Evolutionary conservation across 2,329 filamentous ascomycete species (phyloP).

Genomic region (Xylariomycetidae sp.): DNA sequence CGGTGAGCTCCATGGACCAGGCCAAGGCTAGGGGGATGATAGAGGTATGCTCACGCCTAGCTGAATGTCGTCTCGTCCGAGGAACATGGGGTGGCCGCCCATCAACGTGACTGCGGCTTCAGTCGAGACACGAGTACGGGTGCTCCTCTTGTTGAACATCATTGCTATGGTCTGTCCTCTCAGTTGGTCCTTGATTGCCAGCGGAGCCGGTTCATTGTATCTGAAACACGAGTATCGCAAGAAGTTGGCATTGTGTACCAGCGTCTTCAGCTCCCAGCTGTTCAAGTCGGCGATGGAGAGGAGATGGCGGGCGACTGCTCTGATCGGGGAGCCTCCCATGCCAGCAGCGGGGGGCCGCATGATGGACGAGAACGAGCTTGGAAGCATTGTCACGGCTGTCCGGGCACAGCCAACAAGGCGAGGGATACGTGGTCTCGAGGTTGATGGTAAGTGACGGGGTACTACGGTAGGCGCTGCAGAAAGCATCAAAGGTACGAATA

Average conservation of each 20-base stretch:
- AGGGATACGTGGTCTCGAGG: too few relatives aligned
- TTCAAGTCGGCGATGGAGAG: constrained; percentile 86
- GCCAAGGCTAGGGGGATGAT: constrained; percentile 2
- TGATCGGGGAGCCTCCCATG: constrained; percentile 9
- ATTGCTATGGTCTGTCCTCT: constrained; percentile 79
- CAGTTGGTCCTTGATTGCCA: constrained; percentile 55
- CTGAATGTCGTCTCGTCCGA: constrained; percentile 94
- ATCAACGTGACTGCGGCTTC: constrained; percentile 84
- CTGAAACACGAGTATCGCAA: too few relatives aligned
- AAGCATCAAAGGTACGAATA: too few relatives aligned
- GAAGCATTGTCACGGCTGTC: not conserved
- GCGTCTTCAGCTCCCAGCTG: constrained; percentile 68
- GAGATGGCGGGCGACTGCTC: constrained; percentile 64
- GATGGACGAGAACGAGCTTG: constrained; percentile 5
- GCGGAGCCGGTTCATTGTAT: constrained; percentile 63
- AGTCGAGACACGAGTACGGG: constrained; percentile 86
- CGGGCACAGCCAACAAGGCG: too few relatives aligned
- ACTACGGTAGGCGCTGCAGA: too few relatives aligned
- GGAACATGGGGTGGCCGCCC: constrained; percentile 92
- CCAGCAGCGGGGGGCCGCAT: constrained; percentile 20
- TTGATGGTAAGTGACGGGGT: too few relatives aligned
- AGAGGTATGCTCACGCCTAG: constrained; percentile 58
- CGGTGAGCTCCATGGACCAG: too few relatives aligned
- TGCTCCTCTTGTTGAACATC: constrained; percentile 96
- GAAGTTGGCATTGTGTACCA: constrained; percentile 84